phyloP scores from a whole-genome alignment of 139 green algal genomes.

The Klebsormidium nitens region DNA sequence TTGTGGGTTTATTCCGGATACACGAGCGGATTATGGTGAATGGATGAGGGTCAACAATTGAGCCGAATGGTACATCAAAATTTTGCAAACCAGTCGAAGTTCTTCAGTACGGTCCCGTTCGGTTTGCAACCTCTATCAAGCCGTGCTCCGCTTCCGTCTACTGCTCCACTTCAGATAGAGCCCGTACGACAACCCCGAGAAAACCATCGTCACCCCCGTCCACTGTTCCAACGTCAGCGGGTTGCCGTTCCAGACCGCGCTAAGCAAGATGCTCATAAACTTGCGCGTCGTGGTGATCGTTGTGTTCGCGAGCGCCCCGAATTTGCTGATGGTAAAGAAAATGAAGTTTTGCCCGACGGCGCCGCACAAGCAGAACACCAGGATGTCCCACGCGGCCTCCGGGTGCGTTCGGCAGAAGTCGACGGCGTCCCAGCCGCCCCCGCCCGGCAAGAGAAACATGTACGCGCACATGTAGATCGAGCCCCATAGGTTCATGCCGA shows the following conservation, averaged over 20 bases:
- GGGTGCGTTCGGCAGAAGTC: conserved; percentile 70
- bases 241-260: conserved; percentile 60
- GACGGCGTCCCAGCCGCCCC: conserved; percentile 39
- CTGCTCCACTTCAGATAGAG: conserved; percentile 59
- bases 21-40: no score
- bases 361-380: conserved; percentile 89
- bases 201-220: conserved; percentile 83
- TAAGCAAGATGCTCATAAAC: conserved; percentile 96
- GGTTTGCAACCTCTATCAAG: no score
- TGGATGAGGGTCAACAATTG: no score
- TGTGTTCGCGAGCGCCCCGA: conserved; percentile 84
- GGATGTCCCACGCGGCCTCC: conserved; percentile 63
- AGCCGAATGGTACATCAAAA: no score
- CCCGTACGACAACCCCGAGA: conserved; percentile 71
- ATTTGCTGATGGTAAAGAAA: conserved; percentile 86
- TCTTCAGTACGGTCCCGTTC: no score
- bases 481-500: conserved; percentile 96
- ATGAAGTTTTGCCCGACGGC: conserved; percentile 96
- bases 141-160: conserved; percentile 31
- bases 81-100: no score
- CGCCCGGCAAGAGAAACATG: conserved; percentile 56
- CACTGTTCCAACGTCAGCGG: conserved; percentile 78
- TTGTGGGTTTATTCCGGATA: no score
- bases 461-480: conserved; percentile 67
- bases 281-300: conserved; percentile 96